Evolutionary conservation across 2,329 filamentous ascomycete species (phyloP).

Genomic region (Zalaria sp.): DNA sequence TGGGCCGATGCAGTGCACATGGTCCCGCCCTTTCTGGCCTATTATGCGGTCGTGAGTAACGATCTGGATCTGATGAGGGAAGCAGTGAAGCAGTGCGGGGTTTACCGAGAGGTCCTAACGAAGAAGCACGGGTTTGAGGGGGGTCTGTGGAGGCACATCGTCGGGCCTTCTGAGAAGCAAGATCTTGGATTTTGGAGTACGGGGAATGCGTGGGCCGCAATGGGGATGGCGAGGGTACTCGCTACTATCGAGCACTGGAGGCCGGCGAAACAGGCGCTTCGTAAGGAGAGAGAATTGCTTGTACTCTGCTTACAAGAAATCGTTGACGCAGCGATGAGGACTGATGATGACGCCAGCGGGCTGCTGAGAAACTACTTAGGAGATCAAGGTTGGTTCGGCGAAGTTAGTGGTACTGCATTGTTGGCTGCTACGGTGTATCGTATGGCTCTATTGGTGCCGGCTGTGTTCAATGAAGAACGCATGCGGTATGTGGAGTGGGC

Average conservation of each 20-base stretch:
- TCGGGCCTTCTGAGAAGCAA: constrained; percentile 17
- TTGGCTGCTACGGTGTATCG: constrained; percentile 31
- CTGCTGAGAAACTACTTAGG: constrained; percentile 35
- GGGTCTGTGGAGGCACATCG: constrained; percentile 33
- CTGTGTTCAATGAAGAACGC: constrained; percentile 15
- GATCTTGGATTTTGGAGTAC: constrained; percentile 32
- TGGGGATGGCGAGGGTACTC: constrained; percentile 32
- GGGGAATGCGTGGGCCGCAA: constrained; percentile 34
- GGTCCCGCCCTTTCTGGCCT: constrained; percentile 36
- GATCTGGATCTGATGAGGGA: constrained; percentile 21
- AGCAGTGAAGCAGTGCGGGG: constrained; percentile 24
- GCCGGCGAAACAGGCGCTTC: constrained; percentile 9
- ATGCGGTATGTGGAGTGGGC: constrained; percentile 28
- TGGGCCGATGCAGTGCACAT: constrained; percentile 38
- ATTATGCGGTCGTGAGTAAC: constrained; percentile 26
- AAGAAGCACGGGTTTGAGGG: constrained; percentile 10
- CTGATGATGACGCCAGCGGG: constrained; percentile 18
- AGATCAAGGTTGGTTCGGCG: constrained; percentile 29
- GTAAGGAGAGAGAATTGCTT: constrained; percentile 13
- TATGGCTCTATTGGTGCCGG: constrained; percentile 27
- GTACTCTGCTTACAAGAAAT: constrained; percentile 22
- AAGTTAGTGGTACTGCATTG: constrained; percentile 34
- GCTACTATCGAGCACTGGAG: constrained; percentile 25
- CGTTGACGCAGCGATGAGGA: constrained; percentile 20
- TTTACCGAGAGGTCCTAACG: constrained; percentile 27